Evolutionary conservation across 345 rosid species (phyloP), one percentile per base, ranked within the genome.

Genomic region (Eucalyptus lansdowneana): DNA sequence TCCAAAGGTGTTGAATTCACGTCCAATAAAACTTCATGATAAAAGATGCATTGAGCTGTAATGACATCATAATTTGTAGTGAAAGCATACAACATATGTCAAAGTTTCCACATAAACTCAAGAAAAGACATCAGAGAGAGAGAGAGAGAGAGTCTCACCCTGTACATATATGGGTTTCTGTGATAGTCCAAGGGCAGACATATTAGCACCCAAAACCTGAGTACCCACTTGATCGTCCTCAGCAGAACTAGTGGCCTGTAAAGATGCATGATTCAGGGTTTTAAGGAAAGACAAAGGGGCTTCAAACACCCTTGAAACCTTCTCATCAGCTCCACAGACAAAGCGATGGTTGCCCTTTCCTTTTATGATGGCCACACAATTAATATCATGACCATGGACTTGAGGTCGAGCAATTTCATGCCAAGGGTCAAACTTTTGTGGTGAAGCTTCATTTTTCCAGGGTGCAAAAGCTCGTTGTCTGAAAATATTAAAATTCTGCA

Each of bases 261-360:
- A 93, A 83, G 92, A 89, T 87, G 96, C 92, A 92, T 94, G 95
- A 90, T 91, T 95, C 92, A 98, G 90, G 86, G 99, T 97, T 93
- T 95, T 96, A 91, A 96, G 89, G 89, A 98, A 98, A 11, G 97
- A 97, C 81, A 98, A 88, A 89, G 98, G 94, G 86, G 99, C 98
- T 94, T 97, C 99, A 90, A 98, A 98, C 81, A 97, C 98, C 93
- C 99, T 92, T 54, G 95, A 94, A 91, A 98, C 99, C 94, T 97
- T 98, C 95, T 98, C 98, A 88, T 97, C 99, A 81, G 99, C 98
- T 89, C 99, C 99, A 91, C 99, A 91, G n/a, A 98, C 94, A 93
- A 96, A 97, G 87, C 96, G 96, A 92, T 96, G 96, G 93, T 96
- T 97, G 56, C 98, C 98, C 91, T 94, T 94, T 88, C 97, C 99